These are phyloP conservation scores for Penicillium sp. DNA, from an alignment of 2,329 filamentous ascomycete genomes.

Conservation along the genomic window DNA sequence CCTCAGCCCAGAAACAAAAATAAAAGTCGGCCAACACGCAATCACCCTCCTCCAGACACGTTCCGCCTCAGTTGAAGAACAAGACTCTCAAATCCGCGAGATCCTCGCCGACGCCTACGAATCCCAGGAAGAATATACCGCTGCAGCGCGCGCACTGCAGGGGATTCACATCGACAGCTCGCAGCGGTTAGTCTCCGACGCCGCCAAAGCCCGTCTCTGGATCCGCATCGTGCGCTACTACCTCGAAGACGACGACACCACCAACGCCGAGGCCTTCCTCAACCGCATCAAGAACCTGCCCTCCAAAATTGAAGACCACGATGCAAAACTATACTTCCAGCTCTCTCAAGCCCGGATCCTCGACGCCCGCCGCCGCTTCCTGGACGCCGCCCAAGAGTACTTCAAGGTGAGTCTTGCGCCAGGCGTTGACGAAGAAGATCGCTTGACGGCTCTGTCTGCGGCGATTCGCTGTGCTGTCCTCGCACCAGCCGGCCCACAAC, in stretches of 20 bases:
- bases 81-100: slow-evolving; percentile 74
- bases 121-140: slow-evolving; percentile 72
- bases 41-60: slow-evolving; percentile 65
- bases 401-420: slow-evolving; percentile 78
- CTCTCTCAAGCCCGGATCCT: slow-evolving; percentile 90
- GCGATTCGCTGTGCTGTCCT: slow-evolving; percentile 91
- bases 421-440: slow-evolving; percentile 80
- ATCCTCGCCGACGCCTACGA: slow-evolving; percentile 83
- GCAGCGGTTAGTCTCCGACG: slow-evolving; percentile 77
- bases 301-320: slow-evolving; percentile 68
- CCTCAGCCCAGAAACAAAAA: slow-evolving; percentile 59
- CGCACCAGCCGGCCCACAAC: slow-evolving; percentile 82
- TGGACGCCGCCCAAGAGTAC: slow-evolving; percentile 84
- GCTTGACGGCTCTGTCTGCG: slow-evolving; percentile 77
- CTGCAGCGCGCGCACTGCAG: slow-evolving; percentile 74
- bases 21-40: slow-evolving; percentile 73
- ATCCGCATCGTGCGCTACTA: slow-evolving; percentile 92
- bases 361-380: slow-evolving; percentile 84
- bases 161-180: slow-evolving; percentile 86
- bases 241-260: slow-evolving; percentile 89
- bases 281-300: slow-evolving; percentile 96
- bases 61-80: slow-evolving; percentile 77
- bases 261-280: slow-evolving; percentile 77
- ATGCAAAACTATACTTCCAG: slow-evolving; percentile 79
- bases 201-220: slow-evolving; percentile 82